phyloP scores from a whole-genome alignment of 345 rosid species.

The Aethionema arabicum region DNA sequence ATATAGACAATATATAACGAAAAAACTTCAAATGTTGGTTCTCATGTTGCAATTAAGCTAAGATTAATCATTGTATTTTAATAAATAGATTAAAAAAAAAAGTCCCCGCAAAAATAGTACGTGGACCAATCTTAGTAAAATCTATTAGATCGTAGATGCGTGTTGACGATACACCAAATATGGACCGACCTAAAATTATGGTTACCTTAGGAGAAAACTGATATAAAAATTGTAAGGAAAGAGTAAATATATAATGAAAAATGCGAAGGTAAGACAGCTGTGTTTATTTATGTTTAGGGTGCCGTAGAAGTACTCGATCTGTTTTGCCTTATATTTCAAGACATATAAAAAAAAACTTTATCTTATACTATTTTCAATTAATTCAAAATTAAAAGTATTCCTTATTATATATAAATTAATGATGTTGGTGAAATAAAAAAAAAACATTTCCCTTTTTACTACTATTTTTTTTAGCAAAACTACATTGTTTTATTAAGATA shows the following conservation, averaged over 20 bases:
- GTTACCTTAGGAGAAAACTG: conserved; percentile 1
- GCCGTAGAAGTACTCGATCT: conserved; percentile 33
- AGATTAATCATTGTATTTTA: neutral
- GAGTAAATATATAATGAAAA: conserved; percentile 24
- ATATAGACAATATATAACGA: too few species aligned
- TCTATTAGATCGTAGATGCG: conserved; percentile 22
- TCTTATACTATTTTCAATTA: too few species aligned
- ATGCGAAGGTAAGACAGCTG: too few species aligned
- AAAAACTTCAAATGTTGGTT: too few species aligned
- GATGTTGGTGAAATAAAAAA: too few species aligned
- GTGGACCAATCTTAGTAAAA: conserved; percentile 22
- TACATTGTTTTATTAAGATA: too few species aligned
- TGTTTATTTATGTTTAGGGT: neutral
- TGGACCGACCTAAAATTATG: conserved; percentile 27
- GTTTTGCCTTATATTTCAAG: too few species aligned
- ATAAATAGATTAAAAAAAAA: neutral
- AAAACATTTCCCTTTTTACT: too few species aligned
- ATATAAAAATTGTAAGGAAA: conserved; percentile 6
- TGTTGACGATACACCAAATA: conserved; percentile 20
- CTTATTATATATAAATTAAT: too few species aligned
- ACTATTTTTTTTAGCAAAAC: too few species aligned
- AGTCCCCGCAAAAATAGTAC: conserved; percentile 16
- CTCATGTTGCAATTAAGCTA: neutral
- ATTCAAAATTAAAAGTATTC: too few species aligned
- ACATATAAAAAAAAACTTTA: too few species aligned